Evolutionary conservation across 805 yeast species (phyloP).

Genomic region (Candida glaebosa): DNA sequence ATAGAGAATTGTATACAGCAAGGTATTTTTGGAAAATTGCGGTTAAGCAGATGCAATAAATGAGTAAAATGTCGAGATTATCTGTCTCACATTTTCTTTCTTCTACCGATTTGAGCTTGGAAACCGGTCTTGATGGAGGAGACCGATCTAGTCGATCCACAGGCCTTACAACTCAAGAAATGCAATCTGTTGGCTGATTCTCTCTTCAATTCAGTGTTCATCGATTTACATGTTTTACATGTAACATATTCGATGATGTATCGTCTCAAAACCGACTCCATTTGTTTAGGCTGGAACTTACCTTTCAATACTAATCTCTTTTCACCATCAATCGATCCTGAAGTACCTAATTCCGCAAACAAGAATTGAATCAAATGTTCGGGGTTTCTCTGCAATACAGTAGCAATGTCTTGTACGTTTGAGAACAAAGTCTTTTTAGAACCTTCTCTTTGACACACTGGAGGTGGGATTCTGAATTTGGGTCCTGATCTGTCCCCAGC

Average conservation of each 20-base stretch:
- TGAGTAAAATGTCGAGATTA: slow-evolving; percentile 2
- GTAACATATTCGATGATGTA: slow-evolving; percentile 96
- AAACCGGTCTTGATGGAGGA: slow-evolving; percentile 98
- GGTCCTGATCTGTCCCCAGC: slow-evolving; percentile 95
- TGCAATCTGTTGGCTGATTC: slow-evolving; percentile 95
- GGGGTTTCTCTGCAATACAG: slow-evolving; percentile 91
- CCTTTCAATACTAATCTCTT: slow-evolving; percentile 97
- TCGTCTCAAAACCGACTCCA: slow-evolving; percentile 94
- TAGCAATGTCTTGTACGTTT: slow-evolving; percentile 91
- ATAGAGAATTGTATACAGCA: slow-evolving; percentile 10
- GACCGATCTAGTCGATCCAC: slow-evolving; percentile 97
- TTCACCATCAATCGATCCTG: slow-evolving; percentile 98
- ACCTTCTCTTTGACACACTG: slow-evolving; percentile 95
- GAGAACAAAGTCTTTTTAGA: slow-evolving; percentile 93
- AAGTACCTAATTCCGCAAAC: slow-evolving; percentile 98
- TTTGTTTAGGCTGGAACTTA: slow-evolving; percentile 95
- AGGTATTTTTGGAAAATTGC: slow-evolving; percentile 3
- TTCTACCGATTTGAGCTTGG: slow-evolving; percentile 95
- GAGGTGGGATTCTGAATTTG: slow-evolving; percentile 96
- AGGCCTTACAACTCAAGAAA: slow-evolving; percentile 95
- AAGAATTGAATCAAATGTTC: slow-evolving; percentile 95
- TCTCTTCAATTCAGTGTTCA: slow-evolving; percentile 92
- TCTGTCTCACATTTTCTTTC: slow-evolving; percentile 49
- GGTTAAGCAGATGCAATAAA: slow-evolving; percentile 5
- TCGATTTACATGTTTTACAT: slow-evolving; percentile 97